These are phyloP conservation scores for Sextonia rubra DNA, from an alignment of 164 flowering plant species.

Conservation along the genomic window DNA sequence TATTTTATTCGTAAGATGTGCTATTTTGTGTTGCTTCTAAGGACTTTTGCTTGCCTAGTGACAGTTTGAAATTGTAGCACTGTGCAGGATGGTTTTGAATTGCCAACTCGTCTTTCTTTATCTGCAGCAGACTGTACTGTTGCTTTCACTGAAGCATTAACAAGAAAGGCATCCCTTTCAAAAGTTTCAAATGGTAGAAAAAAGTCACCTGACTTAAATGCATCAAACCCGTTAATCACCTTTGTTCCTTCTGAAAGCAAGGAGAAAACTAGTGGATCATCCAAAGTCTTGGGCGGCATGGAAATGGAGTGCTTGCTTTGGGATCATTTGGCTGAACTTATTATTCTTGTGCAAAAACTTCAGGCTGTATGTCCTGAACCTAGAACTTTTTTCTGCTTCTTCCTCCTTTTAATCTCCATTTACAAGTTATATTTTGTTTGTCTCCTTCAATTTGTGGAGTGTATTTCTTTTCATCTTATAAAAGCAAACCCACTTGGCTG, in stretches of 20 bases:
- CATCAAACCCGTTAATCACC: slow-evolving; percentile 14
- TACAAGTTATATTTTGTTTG: neutral
- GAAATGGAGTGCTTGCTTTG: slow-evolving; percentile 51
- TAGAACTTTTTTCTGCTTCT: neutral
- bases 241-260: slow-evolving; percentile 14
- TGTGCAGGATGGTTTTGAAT: slow-evolving; percentile 67
- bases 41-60: neutral
- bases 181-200: slow-evolving; percentile 19
- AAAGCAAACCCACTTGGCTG: too few species aligned
- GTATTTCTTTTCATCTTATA: neutral
- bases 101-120: slow-evolving; percentile 81
- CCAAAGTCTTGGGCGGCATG: slow-evolving; percentile 21
- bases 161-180: slow-evolving; percentile 22
- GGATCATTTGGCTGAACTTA: slow-evolving; percentile 56
- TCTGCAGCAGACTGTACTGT: slow-evolving; percentile 79
- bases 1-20: too few species aligned
- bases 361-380: slow-evolving; percentile 51
- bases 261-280: slow-evolving; percentile 19
- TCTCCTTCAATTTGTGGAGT: neutral
- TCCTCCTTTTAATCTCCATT: neutral
- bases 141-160: slow-evolving; percentile 50
- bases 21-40: neutral
- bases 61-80: slow-evolving; percentile 33
- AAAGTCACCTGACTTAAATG: slow-evolving; percentile 20
- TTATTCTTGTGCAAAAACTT: slow-evolving; percentile 57